These are phyloP conservation scores for Holtermannia corniformis DNA, from an alignment of 768 basidiomycete species.

Conservation along the genomic window DNA sequence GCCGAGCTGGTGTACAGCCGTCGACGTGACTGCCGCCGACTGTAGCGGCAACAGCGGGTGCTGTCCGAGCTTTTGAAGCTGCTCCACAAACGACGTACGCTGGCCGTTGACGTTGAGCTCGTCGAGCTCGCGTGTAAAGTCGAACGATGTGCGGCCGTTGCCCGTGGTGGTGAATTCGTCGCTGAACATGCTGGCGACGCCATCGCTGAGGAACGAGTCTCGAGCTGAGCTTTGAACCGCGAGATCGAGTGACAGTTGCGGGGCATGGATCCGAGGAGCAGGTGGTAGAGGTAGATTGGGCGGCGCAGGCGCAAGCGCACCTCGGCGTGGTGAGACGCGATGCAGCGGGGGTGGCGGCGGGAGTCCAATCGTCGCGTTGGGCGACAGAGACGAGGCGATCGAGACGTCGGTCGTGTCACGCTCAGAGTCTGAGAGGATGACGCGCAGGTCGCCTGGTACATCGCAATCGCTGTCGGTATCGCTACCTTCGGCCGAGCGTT, in stretches of 20 bases:
- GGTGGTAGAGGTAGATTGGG: slow-evolving; percentile 19
- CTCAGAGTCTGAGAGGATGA: slow-evolving; percentile 3
- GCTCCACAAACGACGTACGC: slow-evolving; percentile 32
- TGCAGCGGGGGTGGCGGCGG: slow-evolving; percentile 13
- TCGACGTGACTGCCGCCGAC: not conserved
- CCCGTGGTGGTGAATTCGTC: not conserved
- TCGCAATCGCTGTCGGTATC: slow-evolving; percentile 6
- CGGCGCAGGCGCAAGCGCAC: slow-evolving; percentile 1
- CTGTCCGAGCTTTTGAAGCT: slow-evolving; percentile 10
- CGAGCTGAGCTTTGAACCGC: not conserved
- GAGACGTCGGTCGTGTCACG: not conserved
- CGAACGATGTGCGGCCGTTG: slow-evolving; percentile 27
- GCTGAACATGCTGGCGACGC: slow-evolving; percentile 1
- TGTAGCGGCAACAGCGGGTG: not conserved
- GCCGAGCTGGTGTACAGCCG: slow-evolving; percentile 1
- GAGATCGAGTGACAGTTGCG: not conserved
- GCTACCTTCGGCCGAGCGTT: not conserved
- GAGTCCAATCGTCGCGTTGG: slow-evolving; percentile 10
- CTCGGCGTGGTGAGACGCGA: slow-evolving; percentile 11
- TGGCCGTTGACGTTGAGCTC: slow-evolving; percentile 22
- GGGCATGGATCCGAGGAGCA: slow-evolving; percentile 3
- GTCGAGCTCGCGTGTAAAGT: slow-evolving; percentile 37
- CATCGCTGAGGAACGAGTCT: slow-evolving; percentile 8
- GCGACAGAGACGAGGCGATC: slow-evolving; percentile 3
- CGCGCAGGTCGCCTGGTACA: slow-evolving; percentile 12